Percentiles rank a stretch among this genome's conserved stretches.
These are phyloP conservation scores for Salix suchowensis DNA, from an alignment of 345 rosid genomes.

Conservation along the genomic window DNA sequence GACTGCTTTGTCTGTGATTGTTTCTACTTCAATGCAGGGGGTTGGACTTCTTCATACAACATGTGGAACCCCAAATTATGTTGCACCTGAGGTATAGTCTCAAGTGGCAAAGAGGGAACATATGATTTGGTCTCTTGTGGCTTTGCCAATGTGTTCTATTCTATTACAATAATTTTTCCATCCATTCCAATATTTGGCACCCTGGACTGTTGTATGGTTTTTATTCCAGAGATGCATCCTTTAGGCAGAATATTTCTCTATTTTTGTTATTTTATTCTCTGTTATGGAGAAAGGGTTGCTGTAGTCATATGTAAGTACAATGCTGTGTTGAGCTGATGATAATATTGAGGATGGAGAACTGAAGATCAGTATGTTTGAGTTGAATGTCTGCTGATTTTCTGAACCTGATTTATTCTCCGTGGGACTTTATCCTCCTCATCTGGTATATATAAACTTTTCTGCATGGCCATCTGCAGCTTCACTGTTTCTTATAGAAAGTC, in stretches of 20 bases:
- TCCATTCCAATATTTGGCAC: not conserved
- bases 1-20: not conserved
- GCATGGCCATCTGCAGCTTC: not conserved
- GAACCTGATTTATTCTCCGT: not conserved
- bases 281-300: not conserved
- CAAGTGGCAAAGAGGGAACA: not conserved
- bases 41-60: constrained; percentile 74
- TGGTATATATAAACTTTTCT: not conserved
- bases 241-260: not conserved
- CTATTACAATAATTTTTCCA: not conserved
- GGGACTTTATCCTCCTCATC: not conserved
- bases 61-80: constrained; percentile 93
- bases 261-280: not conserved
- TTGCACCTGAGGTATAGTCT: constrained; percentile 56
- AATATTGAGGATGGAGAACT: not conserved
- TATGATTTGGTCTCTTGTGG: not conserved
- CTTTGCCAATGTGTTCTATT: not conserved
- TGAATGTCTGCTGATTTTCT: not conserved
- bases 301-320: not conserved
- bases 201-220: not conserved
- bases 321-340: not conserved
- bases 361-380: not conserved
- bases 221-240: not conserved
- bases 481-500: not conserved
- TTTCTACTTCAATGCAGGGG: constrained; percentile 34